Base-by-base conservation (phyloP, 805 yeast species). In the Starmera dryadoides region DNA sequence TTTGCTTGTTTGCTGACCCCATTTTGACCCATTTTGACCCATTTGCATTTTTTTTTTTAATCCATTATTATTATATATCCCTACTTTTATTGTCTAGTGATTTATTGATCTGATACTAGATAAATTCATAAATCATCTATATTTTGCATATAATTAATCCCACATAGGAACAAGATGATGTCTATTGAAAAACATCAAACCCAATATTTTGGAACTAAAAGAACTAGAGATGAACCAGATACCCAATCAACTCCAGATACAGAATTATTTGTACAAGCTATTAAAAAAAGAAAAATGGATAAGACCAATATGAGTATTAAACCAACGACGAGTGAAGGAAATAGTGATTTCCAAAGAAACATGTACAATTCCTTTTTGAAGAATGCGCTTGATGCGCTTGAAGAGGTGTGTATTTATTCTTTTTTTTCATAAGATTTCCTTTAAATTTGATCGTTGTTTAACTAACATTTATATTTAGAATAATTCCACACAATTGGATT, bases 331-430 rank as follows among this genome's bases (percentile, higher is more conserved):
- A 21, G 9, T 21, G 23, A 21, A 21, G 33, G 22, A 19, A 32
- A 20, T 23, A 29, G 41, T n/a, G 42, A 45, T 33, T 61, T 66
- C 40, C 60, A 66, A 8, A 42, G 55, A 29, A 60, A 60, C 34
- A 55, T 66, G 58, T 66, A 62, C 47, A 45, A 52, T 29, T 55
- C 72, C 32, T 73, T 73, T 52, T 77, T 84, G 28, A 71, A 71
- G 47, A 71, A 85, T 38, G 93, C 91, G 23, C 62, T 86, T 46
- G 84, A 79, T 36, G 73, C 81, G 38, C 64, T 84, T 51, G 88
- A 81, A 41, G 73, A 71, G 64, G 70, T 69, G 60, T 58, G 73
- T 64, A 42, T 30, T 36, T 29, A 29, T 28, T 25, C 17, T 21
- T 31, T 35, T 34, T 12, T 29, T 28, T 35, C 30, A 16, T 26